phyloP scores from a whole-genome alignment of 192 early-diverging fungal species.

The Oehlia diaphana region DNA sequence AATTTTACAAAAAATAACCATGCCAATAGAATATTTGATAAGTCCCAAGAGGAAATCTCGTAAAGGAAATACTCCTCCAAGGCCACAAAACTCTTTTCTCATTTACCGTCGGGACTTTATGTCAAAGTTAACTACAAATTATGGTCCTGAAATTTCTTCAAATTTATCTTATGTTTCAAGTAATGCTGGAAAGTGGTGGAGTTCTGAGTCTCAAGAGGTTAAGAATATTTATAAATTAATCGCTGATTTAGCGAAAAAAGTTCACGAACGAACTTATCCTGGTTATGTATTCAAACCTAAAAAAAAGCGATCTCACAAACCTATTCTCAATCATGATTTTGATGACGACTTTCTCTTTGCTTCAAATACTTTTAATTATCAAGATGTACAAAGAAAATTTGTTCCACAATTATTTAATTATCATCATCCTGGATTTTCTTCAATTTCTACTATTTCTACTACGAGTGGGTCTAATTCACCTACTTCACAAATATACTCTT shows the following conservation, averaged over 20 bases:
- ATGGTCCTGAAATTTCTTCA: not conserved
- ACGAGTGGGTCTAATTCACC: too few relatives aligned
- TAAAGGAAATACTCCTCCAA: not conserved
- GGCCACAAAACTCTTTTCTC: conserved; percentile 25
- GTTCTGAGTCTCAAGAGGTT: not conserved
- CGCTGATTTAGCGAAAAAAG: conserved; percentile 15
- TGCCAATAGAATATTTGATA: conserved; percentile 14
- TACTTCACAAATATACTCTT: too few relatives aligned
- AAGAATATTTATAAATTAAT: conserved; percentile 6
- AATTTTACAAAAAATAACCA: not conserved
- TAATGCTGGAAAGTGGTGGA: not conserved
- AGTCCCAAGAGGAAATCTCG: conserved; percentile 2
- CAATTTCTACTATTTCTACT: too few relatives aligned
- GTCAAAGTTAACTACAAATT: not conserved
- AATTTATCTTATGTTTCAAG: conserved; percentile 11
- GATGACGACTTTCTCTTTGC: too few relatives aligned
- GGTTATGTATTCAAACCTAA: conserved; percentile 28
- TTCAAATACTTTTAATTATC: too few relatives aligned
- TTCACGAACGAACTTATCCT: conserved; percentile 19
- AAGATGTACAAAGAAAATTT: too few relatives aligned
- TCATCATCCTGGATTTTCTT: too few relatives aligned
- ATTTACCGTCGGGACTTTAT: conserved; percentile 9
- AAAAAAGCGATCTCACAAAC: not conserved
- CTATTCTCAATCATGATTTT: too few relatives aligned
- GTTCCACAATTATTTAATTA: too few relatives aligned